Conservation (phyloP, 805 yeast species). For the Metschnikowia lachancei region DNA sequence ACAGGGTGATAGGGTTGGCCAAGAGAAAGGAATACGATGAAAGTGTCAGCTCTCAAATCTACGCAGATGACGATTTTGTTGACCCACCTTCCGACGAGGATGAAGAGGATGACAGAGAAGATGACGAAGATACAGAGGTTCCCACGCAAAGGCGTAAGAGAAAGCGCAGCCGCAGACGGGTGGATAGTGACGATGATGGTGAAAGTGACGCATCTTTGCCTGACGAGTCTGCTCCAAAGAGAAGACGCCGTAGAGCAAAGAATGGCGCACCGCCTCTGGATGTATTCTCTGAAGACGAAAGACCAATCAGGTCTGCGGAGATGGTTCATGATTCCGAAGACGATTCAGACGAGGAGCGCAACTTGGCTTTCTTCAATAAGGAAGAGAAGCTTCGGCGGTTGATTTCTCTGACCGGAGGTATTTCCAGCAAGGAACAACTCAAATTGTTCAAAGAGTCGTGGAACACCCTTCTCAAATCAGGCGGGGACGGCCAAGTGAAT, state of each 20-base stretch:
- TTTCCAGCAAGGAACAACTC: constrained; percentile 27
- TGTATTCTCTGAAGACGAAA: constrained; percentile 7
- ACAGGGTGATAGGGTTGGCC: constrained; percentile 19
- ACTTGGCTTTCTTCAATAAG: constrained; percentile 50
- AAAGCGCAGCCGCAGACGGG: constrained; percentile 5
- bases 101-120: constrained; percentile 1
- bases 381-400: constrained; percentile 50
- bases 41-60: constrained; percentile 8
- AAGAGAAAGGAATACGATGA: constrained; percentile 21
- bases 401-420: constrained; percentile 37
- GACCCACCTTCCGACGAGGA: constrained; percentile 8
- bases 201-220: constrained; percentile 1
- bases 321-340: constrained; percentile 62
- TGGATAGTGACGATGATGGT: constrained; percentile 3
- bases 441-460: constrained; percentile 18
- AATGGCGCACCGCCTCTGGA: not conserved
- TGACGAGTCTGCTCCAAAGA: constrained; percentile 1
- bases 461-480: constrained; percentile 11
- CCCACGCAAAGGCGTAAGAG: not conserved
- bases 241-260: not conserved
- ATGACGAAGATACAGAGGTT: not conserved
- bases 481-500: constrained; percentile 5
- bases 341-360: constrained; percentile 56
- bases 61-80: constrained; percentile 23
- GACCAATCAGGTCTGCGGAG: constrained; percentile 42